Conservation (phyloP, 371 early-diverging fungal genomes). For the Umbelopsis sp. region DNA sequence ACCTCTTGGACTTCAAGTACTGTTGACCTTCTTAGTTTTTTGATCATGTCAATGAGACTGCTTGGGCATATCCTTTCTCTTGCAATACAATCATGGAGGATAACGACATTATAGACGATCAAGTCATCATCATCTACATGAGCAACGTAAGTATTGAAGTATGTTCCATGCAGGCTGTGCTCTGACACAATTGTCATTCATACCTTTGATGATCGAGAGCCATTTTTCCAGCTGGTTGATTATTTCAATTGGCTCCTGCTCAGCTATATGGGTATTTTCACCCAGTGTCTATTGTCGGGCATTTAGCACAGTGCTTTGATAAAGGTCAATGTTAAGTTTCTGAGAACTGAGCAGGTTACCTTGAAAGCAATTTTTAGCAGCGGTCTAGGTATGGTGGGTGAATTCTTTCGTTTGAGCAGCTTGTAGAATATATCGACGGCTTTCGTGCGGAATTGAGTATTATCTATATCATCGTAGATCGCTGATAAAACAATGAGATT, state of each 20-base stretch:
- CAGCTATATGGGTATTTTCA: slow-evolving; percentile 37
- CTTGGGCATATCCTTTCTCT: neutral
- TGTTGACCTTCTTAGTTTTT: neutral
- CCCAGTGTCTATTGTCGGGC: slow-evolving; percentile 24
- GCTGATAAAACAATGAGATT: neutral
- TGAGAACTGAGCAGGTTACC: neutral
- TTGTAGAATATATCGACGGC: slow-evolving; percentile 15
- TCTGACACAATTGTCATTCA: neutral
- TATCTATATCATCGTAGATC: slow-evolving; percentile 4
- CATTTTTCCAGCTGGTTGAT: slow-evolving; percentile 43
- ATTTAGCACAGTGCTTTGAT: slow-evolving; percentile 4
- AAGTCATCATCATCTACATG: slow-evolving; percentile 4
- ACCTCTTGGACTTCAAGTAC: slow-evolving; percentile 11
- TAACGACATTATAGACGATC: neutral
- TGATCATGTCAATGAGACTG: neutral
- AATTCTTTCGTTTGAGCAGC: neutral
- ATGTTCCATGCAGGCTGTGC: neutral
- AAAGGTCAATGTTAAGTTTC: neutral
- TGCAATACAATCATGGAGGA: slow-evolving; percentile 12
- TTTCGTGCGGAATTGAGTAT: slow-evolving; percentile 11
- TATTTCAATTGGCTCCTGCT: slow-evolving; percentile 23
- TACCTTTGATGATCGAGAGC: slow-evolving; percentile 37
- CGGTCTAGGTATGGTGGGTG: neutral
- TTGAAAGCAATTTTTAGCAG: slow-evolving; percentile 4
- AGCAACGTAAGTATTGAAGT: neutral